phyloP scores from a whole-genome alignment of 306 rosid genomes.

The Trifolium subterraneum region DNA sequence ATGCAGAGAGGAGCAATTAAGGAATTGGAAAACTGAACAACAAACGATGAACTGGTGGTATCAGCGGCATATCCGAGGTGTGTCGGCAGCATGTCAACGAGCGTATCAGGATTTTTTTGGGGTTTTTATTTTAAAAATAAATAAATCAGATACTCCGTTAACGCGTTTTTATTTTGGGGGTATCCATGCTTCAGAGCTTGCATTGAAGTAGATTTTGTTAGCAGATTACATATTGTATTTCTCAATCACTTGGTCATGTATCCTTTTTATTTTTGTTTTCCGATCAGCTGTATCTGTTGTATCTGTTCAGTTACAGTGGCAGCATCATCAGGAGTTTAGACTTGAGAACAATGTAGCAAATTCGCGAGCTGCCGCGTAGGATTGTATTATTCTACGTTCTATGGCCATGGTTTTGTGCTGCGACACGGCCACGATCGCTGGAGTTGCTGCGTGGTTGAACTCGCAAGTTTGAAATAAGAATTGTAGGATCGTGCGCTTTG shows the following conservation, averaged over 20 bases:
- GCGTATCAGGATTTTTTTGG: too few species aligned
- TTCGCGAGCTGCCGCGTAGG: background rate
- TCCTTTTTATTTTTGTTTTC: background rate
- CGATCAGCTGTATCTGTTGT: background rate
- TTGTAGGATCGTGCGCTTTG: background rate
- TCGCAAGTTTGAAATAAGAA: background rate
- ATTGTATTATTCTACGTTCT: background rate
- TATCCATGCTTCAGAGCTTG: too few species aligned
- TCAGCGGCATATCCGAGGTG: too few species aligned
- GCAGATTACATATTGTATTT: slow-evolving; percentile 23
- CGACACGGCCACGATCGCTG: background rate
- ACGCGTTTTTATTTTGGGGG: too few species aligned
- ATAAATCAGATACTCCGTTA: too few species aligned
- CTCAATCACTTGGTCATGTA: background rate
- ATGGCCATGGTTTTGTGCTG: background rate
- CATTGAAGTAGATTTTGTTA: background rate
- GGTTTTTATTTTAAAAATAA: too few species aligned
- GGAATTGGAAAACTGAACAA: too few species aligned
- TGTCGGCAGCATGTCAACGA: too few species aligned
- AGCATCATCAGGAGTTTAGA: slow-evolving; percentile 7
- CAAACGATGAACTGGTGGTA: too few species aligned
- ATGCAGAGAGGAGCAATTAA: too few species aligned
- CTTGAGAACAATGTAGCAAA: background rate
- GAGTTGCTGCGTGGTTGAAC: background rate
- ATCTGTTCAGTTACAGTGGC: background rate